Evolutionary conservation across 2,329 filamentous ascomycete genomes (phyloP).

Genomic region (Penicillium hordei): DNA sequence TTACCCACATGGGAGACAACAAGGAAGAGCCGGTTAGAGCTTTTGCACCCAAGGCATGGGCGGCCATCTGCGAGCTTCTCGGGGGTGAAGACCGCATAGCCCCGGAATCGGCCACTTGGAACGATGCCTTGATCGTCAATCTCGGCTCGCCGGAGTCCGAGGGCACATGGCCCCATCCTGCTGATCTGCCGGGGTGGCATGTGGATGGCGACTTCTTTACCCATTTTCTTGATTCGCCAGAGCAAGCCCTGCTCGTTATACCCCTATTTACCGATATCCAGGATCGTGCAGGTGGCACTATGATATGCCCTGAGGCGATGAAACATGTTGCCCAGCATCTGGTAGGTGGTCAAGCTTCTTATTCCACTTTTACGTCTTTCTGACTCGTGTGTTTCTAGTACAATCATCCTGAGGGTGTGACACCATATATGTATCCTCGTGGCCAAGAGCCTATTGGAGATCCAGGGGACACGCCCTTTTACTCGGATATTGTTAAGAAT

Average conservation of each 20-base stretch:
- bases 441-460: slow-evolving; percentile 36
- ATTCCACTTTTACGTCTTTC: neutral
- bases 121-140: slow-evolving; percentile 69
- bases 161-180: slow-evolving; percentile 51
- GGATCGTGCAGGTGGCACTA: slow-evolving; percentile 62
- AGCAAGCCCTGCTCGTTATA: slow-evolving; percentile 68
- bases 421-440: slow-evolving; percentile 63
- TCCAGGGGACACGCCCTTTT: slow-evolving; percentile 33
- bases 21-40: slow-evolving; percentile 52
- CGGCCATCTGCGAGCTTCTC: slow-evolving; percentile 64
- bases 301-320: slow-evolving; percentile 63
- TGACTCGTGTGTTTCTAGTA: slow-evolving; percentile 32
- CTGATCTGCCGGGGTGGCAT: slow-evolving; percentile 62
- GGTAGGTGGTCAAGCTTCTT: slow-evolving; percentile 29
- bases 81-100: slow-evolving; percentile 60
- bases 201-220: slow-evolving; percentile 72
- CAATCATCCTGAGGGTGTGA: slow-evolving; percentile 64
- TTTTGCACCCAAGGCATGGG: slow-evolving; percentile 66
- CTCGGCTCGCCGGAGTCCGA: slow-evolving; percentile 59
- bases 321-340: slow-evolving; percentile 57
- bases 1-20: slow-evolving; percentile 65
- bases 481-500: slow-evolving; percentile 40
- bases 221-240: slow-evolving; percentile 68
- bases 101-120: slow-evolving; percentile 57
- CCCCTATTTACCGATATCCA: slow-evolving; percentile 66